Percentiles rank a stretch among this genome's conserved stretches.
These are phyloP conservation scores for Arxiozyma telluris DNA, from an alignment of 1,139 yeast species.

Conservation along the genomic window DNA sequence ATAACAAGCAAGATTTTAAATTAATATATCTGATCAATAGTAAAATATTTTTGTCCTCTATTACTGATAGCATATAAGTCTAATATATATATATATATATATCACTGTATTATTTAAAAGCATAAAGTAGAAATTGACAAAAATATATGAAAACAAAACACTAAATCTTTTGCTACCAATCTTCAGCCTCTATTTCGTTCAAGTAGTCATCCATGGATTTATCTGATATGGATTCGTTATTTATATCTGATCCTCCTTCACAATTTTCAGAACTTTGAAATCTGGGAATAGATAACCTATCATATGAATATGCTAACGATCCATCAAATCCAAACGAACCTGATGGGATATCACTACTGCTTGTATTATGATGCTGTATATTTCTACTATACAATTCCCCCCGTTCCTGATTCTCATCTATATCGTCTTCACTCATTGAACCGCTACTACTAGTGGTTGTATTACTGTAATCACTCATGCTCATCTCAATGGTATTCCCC, in stretches of 20 bases:
- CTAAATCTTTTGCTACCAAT: not conserved
- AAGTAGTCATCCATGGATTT: not conserved
- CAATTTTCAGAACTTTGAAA: not conserved
- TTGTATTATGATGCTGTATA: no score
- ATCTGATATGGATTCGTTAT: not conserved
- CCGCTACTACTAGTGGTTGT: no score
- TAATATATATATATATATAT: not conserved
- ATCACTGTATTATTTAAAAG: no score
- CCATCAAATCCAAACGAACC: no score
- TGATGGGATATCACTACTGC: no score
- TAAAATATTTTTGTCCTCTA: not conserved
- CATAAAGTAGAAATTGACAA: not conserved
- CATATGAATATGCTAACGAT: not conserved
- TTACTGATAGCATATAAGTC: not conserved
- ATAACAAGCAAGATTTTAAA: not conserved
- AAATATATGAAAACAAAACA: not conserved
- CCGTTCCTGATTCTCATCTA: no score
- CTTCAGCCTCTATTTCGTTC: not conserved
- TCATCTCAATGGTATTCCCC: not conserved
- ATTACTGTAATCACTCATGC: not conserved
- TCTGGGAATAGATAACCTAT: not conserved
- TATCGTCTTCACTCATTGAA: no score
- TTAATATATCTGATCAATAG: not conserved
- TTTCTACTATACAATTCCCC: no score
- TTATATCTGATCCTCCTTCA: not conserved